Conservation (phyloP, 2,329 filamentous ascomycete species). For the Xylariaceae sp. region DNA sequence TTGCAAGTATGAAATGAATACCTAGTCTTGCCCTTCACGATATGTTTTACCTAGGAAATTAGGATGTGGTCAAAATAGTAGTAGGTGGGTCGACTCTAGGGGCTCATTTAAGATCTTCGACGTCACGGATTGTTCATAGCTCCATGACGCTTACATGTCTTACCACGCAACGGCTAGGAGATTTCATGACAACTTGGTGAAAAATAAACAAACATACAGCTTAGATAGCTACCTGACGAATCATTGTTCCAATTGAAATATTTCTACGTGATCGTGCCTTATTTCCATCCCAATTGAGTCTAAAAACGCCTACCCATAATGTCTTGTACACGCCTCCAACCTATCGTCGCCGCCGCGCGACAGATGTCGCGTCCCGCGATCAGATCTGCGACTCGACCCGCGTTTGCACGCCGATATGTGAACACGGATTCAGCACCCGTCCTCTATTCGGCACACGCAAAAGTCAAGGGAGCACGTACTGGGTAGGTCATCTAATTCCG, state of each 20-base stretch:
- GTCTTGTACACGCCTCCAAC: conserved; percentile 5
- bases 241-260: neutral
- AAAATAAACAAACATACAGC: neutral
- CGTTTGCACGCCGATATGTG: conserved; percentile 3
- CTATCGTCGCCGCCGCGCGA: conserved; percentile 2
- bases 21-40: no score
- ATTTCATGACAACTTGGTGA: neutral
- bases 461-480: conserved; percentile 16
- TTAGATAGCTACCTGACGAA: neutral
- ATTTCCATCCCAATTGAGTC: neutral
- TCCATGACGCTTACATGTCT: conserved; percentile 13
- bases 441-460: conserved; percentile 17
- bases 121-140: conserved; percentile 5
- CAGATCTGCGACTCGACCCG: neutral
- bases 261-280: neutral
- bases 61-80: no score
- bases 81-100: no score
- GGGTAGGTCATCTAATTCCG: conserved; percentile 10
- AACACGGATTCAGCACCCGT: conserved; percentile 19
- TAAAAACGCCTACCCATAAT: conserved; percentile 3
- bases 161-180: neutral
- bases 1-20: no score
- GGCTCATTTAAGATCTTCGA: conserved; percentile 1
- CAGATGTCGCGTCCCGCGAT: neutral
- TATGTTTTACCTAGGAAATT: no score